Conservation (phyloP, 129 eudicot species). For the Centella asiatica region DNA sequence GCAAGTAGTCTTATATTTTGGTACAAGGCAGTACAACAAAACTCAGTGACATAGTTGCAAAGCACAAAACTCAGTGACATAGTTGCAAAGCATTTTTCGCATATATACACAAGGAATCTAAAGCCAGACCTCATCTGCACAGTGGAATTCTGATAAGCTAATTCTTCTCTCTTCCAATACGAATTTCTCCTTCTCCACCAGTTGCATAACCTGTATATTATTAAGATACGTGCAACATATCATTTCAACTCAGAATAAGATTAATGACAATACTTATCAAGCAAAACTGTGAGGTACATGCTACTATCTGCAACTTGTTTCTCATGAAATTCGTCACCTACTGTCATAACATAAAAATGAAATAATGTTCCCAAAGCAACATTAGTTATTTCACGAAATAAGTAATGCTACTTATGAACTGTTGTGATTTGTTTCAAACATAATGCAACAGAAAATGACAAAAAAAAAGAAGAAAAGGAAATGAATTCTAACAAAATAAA, state of each 20-base stretch:
- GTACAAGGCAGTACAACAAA: no score
- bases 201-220: conserved; percentile 76
- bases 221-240: background rate
- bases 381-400: background rate
- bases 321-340: background rate
- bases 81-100: background rate
- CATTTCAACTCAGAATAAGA: background rate
- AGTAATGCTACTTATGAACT: no score
- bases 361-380: background rate
- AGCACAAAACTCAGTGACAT: conserved; percentile 2
- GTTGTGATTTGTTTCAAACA: background rate
- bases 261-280: background rate
- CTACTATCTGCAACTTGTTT: background rate
- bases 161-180: conserved; percentile 69
- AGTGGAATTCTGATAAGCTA: conserved; percentile 86
- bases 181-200: conserved; percentile 58
- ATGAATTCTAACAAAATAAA: background rate
- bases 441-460: background rate
- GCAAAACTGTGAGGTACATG: background rate
- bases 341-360: background rate
- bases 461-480: background rate
- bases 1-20: no score
- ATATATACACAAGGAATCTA: background rate
- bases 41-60: no score
- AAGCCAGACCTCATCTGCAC: conserved; percentile 63